Evolutionary conservation across 2,329 filamentous ascomycete genomes (phyloP).

Genomic region (Epichloe amarillans): DNA sequence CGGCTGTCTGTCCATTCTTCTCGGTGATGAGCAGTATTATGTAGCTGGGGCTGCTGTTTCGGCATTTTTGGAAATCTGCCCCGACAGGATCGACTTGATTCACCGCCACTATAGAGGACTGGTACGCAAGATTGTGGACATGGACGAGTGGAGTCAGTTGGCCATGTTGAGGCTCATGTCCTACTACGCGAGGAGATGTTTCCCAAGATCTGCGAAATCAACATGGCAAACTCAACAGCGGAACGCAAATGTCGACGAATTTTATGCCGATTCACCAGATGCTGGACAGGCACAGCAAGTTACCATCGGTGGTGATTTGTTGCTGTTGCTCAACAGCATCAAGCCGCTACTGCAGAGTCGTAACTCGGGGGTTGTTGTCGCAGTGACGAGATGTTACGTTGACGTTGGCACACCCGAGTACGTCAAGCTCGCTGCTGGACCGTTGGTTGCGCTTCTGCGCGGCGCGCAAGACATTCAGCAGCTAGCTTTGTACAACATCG

Average conservation of each 20-base stretch:
- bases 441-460: constrained; percentile 72
- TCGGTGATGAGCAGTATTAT: constrained; percentile 89
- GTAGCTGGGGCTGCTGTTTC: constrained; percentile 89
- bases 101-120: constrained; percentile 80
- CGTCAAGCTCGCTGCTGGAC: constrained; percentile 62
- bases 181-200: constrained; percentile 74
- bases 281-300: constrained; percentile 33
- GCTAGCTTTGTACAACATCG: constrained; percentile 85
- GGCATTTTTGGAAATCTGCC: constrained; percentile 81
- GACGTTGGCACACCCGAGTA: constrained; percentile 73
- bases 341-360: constrained; percentile 80
- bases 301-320: constrained; percentile 67
- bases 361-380: constrained; percentile 88
- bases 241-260: constrained; percentile 46
- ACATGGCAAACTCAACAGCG: constrained; percentile 28
- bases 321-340: constrained; percentile 66
- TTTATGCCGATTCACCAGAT: constrained; percentile 58
- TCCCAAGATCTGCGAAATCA: constrained; percentile 54
- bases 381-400: constrained; percentile 72
- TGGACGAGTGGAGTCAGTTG: constrained; percentile 97
- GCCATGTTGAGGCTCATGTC: constrained; percentile 72
- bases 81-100: constrained; percentile 74
- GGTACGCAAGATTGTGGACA: constrained; percentile 85
- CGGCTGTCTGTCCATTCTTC: constrained; percentile 63
- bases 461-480: constrained; percentile 79